Conservation (phyloP, 2,329 filamentous ascomycete species). For the Trichoderma sp. region DNA sequence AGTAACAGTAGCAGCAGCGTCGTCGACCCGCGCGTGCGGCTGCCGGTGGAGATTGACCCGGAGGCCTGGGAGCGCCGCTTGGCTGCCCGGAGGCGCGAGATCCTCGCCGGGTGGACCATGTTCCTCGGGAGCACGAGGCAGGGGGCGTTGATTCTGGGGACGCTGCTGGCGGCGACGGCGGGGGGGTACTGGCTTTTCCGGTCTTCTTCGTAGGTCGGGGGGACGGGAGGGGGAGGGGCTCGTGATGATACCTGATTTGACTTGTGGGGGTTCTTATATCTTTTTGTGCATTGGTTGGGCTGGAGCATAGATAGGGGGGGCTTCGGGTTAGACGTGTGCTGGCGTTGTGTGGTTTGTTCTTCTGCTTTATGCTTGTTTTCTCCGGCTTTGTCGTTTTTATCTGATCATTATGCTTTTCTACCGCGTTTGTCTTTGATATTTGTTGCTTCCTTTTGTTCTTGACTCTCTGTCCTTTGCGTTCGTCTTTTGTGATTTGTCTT, state of each 20-base stretch:
- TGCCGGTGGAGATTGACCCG: conserved; percentile 57
- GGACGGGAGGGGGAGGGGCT: not conserved
- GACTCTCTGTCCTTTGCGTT: no score
- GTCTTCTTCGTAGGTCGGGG: not conserved
- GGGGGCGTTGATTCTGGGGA: conserved; percentile 50
- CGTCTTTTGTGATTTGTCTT: no score
- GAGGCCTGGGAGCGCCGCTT: conserved; percentile 57
- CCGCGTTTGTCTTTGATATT: no score
- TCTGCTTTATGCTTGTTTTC: not conserved
- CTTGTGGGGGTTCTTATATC: not conserved
- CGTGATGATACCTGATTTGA: not conserved
- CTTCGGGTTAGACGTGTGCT: not conserved
- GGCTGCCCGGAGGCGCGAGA: conserved; percentile 50
- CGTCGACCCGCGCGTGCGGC: conserved; percentile 47
- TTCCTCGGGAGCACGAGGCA: conserved; percentile 57
- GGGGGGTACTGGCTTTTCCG: conserved; percentile 50
- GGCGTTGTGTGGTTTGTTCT: not conserved
- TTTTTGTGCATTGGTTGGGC: not conserved
- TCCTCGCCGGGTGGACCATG: conserved; percentile 57
- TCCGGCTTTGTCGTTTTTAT: not conserved
- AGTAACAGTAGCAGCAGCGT: not conserved
- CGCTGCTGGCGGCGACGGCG: conserved; percentile 46
- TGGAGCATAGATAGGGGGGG: not conserved
- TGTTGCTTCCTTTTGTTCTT: no score
- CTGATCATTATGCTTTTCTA: not conserved